Base-by-base conservation (phyloP, 2,329 filamentous ascomycete genomes). In the Cladophialophora chaetospira region DNA sequence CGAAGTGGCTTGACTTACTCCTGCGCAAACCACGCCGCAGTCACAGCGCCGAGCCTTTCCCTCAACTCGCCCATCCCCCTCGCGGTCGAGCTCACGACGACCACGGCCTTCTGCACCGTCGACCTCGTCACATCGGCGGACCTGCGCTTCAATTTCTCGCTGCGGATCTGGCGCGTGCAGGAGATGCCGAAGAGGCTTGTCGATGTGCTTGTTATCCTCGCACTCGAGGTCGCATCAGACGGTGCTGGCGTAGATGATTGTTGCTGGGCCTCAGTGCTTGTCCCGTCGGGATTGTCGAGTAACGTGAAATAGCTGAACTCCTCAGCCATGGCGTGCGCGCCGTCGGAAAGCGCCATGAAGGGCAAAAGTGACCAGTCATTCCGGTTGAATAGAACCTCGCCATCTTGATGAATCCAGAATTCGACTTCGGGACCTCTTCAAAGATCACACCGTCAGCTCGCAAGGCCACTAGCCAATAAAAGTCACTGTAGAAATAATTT, bases 221-320 rank as follows among this genome's bases (percentile, higher is more conserved):
- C n/a, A n/a, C n/a, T n/a, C n/a, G n/a, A n/a, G n/a, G n/a, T n/a
- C n/a, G n/a, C n/a, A n/a, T n/a, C n/a, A n/a, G n/a, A n/a, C 84
- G 3, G 29, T 17, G 9, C 17, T 19, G 2, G 33, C 33, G 13
- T 33, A 6, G 13, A 13, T 6, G 29, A 8, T 33, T 33, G 29
- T 33, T 13, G 29, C 8, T 33, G 29, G 10, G 21, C 40, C 5
- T 19, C 23, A 8, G 35, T 10, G 9, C 15, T 5, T 6, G 17
- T 42, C 10, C 23, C 21, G 33, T 44, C 43, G 13, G 42, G 23
- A 35, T 52, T 55, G 52, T 85, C 84, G 57, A 91, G 81, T 49
- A 99, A 85, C 6, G 93, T 97, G 72, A 99, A 99, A 77, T 99
- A 99, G 49, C 92, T 97, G 78, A 97, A 99, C 75, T 97, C 94